Evolutionary conservation across 371 early-diverging fungal genomes (phyloP), one percentile per base, ranked within the genome.

Genomic region (Mortierella sp.): DNA sequence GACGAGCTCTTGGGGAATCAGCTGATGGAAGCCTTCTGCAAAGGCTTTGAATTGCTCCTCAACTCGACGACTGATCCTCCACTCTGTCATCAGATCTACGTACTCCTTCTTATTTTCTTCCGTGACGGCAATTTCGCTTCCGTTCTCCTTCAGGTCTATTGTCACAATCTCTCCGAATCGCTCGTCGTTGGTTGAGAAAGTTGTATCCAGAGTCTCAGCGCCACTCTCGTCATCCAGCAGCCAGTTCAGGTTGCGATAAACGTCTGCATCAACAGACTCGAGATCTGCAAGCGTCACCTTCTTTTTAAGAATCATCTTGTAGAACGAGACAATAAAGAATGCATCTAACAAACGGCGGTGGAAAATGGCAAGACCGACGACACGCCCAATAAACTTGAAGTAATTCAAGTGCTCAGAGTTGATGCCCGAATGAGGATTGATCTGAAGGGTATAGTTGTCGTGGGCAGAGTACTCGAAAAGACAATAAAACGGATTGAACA

Each of bases 361-460:
- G 92, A 97, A 97, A 63, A 99, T 96, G 28, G 97, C 96, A 75
- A 97, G 88, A 32, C 98, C 99, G 54, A 99, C 93, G 4, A 97
- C 94, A 62, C 99, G 94, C 20, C 99, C 99, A 76, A 98, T 97
- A 83, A 99, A 99, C 84, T 93, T 94, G 88, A 98, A 99, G 88
- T 97, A 98, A 84, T 96, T 95, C 66, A 99, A 88, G 85, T 99
- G 99, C 84, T 99, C 99, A 24, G 99, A 97, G 86, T 99, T 98
- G 73, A 99, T 93, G 63, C 93, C 92, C 37, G 97, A 97, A 83
- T 97, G 93, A 54, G 97, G 97, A 86, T 96, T 99, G 86, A 98
- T 97, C 81, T 98, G 97, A 49, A 97, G 89, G 47, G 98, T 97
- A 86, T 97, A 96, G 72, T 96, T 97, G 87, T 98, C 97, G 85